A percentile compares a stretch with the other conserved stretches of the same genome.
Evolutionary conservation across 805 yeast genomes (phyloP).

Genomic region (Citeromyces nyonsensis): DNA sequence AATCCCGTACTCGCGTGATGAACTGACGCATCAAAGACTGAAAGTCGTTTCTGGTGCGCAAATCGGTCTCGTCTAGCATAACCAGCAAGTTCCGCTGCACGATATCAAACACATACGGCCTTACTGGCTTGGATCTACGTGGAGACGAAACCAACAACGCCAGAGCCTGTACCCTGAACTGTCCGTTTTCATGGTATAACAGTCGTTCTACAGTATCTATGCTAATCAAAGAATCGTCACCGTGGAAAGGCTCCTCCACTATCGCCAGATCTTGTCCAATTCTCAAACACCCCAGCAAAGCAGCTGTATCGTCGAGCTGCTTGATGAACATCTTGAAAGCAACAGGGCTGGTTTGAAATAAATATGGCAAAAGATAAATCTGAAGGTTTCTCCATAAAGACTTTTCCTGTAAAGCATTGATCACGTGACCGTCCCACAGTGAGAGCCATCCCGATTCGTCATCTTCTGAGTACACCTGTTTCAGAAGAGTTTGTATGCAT

Average conservation of each 20-base stretch:
- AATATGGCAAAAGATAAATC: slow-evolving; percentile 42
- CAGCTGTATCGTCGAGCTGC: slow-evolving; percentile 10
- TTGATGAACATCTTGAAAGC: slow-evolving; percentile 23
- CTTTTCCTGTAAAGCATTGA: slow-evolving; percentile 15
- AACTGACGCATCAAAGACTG: slow-evolving; percentile 47
- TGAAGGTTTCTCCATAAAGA: slow-evolving; percentile 30
- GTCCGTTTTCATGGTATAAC: slow-evolving; percentile 27
- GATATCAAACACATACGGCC: slow-evolving; percentile 23
- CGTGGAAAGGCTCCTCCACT: slow-evolving; percentile 29
- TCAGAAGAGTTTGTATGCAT: slow-evolving; percentile 25
- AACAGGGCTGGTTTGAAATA: slow-evolving; percentile 36
- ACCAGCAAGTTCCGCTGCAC: slow-evolving; percentile 27
- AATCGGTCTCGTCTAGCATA: slow-evolving; percentile 46
- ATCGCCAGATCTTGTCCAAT: slow-evolving; percentile 50
- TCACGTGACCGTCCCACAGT: slow-evolving; percentile 30
- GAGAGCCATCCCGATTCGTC: slow-evolving; percentile 26
- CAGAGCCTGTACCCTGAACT: slow-evolving; percentile 35
- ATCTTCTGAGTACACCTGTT: slow-evolving; percentile 12
- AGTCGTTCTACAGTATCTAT: slow-evolving; percentile 19
- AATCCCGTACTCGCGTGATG: slow-evolving; percentile 50
- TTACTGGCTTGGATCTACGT: slow-evolving; percentile 44
- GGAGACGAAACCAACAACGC: slow-evolving; percentile 46
- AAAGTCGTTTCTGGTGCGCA: slow-evolving; percentile 56
- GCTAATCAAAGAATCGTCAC: slow-evolving; percentile 11
- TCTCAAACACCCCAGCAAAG: slow-evolving; percentile 35